Base-by-base conservation (phyloP, 169 alveolate species). In the Babesia ovata region DNA sequence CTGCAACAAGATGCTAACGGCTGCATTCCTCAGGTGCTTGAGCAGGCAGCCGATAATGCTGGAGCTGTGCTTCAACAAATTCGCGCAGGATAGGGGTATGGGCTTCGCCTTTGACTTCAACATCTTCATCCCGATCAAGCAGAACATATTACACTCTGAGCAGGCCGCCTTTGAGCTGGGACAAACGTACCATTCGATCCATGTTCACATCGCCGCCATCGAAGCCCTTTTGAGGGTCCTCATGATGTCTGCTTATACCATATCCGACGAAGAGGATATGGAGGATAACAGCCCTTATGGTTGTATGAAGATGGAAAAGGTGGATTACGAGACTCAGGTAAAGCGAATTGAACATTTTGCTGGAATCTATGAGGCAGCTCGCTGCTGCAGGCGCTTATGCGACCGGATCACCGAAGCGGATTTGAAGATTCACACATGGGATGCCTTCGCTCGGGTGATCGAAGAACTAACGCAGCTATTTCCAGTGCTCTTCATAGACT, bases 101-200 rank as follows among this genome's bases (percentile, higher is more conserved):
- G 88, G 88, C 10, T 81, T 81, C 52, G 67, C 28, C 44, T 81
- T 81, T 28, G 88, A 81, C 61, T 74, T 74, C 10, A 0, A 54
- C 21, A 52, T 44, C 26, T 81, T 81, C 66, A 48, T 81, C 11
- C 88, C 88, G 10, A n/a, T 70, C 19, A 1, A 10, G 39, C 79
- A 70, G 57, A 58, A 81, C 54, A 66, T 66, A 7, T 17, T 22
- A 14, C 26, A 17, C 50, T 52, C 36, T 11, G 63, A 19, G 12
- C 88, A 72, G 42, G 63, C 74, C 13, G 79, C 79, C 6, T 81
- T 81, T 49, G 88, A 81, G 57, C 69, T 81, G 22, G 79, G 84
- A 10, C 88, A 81, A 33, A 72, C 86, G 14, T 81, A 81, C 63
- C 49, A 73, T 42, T 71, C 83, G 36, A 70, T 12, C n/a, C 65